These are phyloP conservation scores for Cryptococcus neoformans DNA, from an alignment of 1,284 basidiomycete genomes.

Conservation along the genomic window DNA sequence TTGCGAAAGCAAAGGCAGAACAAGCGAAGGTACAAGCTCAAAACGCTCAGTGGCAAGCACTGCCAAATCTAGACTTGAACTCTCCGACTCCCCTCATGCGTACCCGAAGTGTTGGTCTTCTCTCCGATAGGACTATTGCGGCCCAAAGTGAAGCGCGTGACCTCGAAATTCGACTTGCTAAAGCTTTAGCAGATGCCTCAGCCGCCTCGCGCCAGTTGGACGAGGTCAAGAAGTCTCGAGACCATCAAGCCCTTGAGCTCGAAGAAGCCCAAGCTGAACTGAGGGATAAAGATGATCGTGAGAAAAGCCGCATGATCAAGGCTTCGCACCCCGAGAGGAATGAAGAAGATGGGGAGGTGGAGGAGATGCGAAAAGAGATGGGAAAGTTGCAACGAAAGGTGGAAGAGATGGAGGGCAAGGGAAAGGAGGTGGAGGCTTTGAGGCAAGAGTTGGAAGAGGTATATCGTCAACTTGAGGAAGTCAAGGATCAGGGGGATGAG, in stretches of 20 bases:
- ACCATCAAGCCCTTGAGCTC: constrained; percentile 8
- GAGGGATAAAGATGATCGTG: neutral
- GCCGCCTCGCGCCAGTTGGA: constrained; percentile 11
- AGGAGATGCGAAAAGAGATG: neutral
- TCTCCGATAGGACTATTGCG: constrained; percentile 18
- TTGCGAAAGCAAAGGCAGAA: constrained; percentile 2
- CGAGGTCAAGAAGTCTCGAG: constrained; percentile 1
- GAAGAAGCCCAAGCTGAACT: neutral
- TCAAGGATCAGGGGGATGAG: neutral
- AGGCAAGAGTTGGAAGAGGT: constrained; percentile 12
- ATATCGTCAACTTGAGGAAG: constrained; percentile 6
- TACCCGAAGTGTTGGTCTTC: neutral
- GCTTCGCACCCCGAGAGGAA: neutral
- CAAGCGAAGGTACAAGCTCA: neutral
- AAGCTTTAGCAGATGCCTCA: constrained; percentile 23
- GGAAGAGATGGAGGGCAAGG: neutral
- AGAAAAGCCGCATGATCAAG: neutral
- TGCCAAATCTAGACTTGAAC: neutral
- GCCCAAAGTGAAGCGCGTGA: constrained; percentile 26
- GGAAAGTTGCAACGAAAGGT: neutral
- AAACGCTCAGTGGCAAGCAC: neutral
- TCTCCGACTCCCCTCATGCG: constrained; percentile 7
- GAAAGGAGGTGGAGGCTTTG: constrained; percentile 4
- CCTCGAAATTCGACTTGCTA: constrained; percentile 33
- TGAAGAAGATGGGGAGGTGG: neutral